Evolutionary conservation across 768 basidiomycete genomes (phyloP).

Genomic region (Kwoniella dejecticola): DNA sequence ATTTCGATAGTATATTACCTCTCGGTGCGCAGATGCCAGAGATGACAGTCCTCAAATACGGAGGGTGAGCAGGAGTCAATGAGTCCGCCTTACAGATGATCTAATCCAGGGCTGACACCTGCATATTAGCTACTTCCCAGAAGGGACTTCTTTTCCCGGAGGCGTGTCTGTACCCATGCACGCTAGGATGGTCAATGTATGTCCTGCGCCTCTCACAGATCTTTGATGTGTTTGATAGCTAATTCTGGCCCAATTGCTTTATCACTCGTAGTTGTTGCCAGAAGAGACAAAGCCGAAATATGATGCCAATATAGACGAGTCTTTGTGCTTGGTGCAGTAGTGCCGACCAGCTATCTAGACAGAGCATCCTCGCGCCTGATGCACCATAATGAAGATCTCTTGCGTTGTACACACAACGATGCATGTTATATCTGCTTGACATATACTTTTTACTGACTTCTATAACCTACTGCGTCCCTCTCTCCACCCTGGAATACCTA

Average conservation of each 20-base stretch:
- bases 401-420: no score
- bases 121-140: conserved; percentile 45
- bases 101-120: no score
- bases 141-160: conserved; percentile 52
- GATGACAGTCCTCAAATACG: conserved; percentile 54
- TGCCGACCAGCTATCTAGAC: no score
- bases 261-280: conserved; percentile 13
- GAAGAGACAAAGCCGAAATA: conserved; percentile 13
- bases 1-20: conserved; percentile 38
- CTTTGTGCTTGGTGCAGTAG: conserved; percentile 9
- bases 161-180: conserved; percentile 53
- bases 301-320: conserved; percentile 3
- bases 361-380: no score
- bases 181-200: conserved; percentile 52
- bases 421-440: background rate
- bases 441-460: no score
- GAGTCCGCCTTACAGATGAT: no score
- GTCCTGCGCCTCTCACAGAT: background rate
- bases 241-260: no score
- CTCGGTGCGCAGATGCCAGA: conserved; percentile 51
- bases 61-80: conserved; percentile 34
- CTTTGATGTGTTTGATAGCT: no score
- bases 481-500: background rate
- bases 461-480: background rate
- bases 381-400: no score